A percentile compares a stretch with the other conserved stretches of the same genome.
These are phyloP conservation scores for Venturia asperata DNA, from an alignment of 2,329 filamentous ascomycete species.

Conservation along the genomic window DNA sequence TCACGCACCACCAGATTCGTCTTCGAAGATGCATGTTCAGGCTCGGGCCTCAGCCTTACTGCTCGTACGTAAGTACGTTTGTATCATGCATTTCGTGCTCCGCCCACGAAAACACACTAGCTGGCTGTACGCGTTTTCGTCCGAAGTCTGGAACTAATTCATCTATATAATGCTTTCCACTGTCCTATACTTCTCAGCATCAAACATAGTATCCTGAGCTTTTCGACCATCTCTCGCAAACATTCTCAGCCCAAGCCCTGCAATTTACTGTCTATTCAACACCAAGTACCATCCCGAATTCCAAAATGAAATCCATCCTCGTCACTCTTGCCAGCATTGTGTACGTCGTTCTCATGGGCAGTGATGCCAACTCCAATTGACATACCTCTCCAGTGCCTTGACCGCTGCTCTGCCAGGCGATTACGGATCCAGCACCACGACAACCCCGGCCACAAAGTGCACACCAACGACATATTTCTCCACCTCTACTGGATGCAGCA, in stretches of 20 bases:
- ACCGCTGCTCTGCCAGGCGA: neutral
- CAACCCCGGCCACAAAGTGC: neutral
- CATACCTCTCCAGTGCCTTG: neutral
- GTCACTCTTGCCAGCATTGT: neutral
- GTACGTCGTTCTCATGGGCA: neutral
- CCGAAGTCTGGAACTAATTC: neutral
- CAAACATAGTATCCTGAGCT: neutral
- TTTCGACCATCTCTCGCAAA: neutral
- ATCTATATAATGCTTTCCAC: neutral
- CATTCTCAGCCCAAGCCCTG: neutral
- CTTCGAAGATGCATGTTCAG: neutral
- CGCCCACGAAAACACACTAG: neutral
- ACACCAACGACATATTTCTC: slow-evolving; percentile 8
- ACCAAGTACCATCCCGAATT: neutral
- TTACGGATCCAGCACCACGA: neutral
- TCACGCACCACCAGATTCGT: neutral
- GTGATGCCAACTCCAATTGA: neutral
- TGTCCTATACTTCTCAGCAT: neutral
- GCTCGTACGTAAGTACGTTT: neutral
- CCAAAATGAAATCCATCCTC: neutral
- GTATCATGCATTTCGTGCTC: neutral
- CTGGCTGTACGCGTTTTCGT: neutral
- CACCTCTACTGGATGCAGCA: neutral
- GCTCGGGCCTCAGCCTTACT: neutral
- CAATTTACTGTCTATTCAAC: neutral